These are phyloP conservation scores for Lecanosticta acicola DNA, from an alignment of 2,329 filamentous ascomycete species.

Conservation along the genomic window DNA sequence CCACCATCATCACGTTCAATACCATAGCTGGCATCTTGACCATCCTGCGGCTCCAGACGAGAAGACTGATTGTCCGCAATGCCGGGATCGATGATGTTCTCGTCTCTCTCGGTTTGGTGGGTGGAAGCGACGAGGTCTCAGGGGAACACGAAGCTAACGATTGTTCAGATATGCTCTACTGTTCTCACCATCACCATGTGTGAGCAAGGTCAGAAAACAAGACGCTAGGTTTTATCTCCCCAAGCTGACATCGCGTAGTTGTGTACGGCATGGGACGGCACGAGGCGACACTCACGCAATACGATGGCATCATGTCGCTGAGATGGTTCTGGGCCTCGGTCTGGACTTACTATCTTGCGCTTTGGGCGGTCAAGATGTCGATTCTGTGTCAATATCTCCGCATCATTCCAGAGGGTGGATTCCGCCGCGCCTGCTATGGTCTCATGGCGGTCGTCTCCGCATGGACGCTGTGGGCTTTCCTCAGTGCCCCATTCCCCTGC, in stretches of 20 bases:
- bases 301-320: slow-evolving; percentile 7
- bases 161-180: slow-evolving; percentile 9
- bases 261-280: slow-evolving; percentile 18
- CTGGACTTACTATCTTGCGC: slow-evolving; percentile 13
- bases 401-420: slow-evolving; percentile 15
- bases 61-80: slow-evolving; percentile 10
- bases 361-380: slow-evolving; percentile 19
- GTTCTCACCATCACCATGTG: slow-evolving; percentile 13
- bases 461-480: slow-evolving; percentile 24
- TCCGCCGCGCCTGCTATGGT: slow-evolving; percentile 12
- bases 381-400: slow-evolving; percentile 22
- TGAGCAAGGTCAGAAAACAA: slow-evolving; percentile 8
- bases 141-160: slow-evolving; percentile 1
- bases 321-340: slow-evolving; percentile 16
- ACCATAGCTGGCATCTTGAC: slow-evolving; percentile 9
- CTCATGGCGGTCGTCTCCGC: slow-evolving; percentile 22
- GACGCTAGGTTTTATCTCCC: too few relatives aligned
- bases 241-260: slow-evolving; percentile 8
- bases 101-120: slow-evolving; percentile 11
- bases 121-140: background rate
- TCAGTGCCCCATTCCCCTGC: slow-evolving; percentile 27
- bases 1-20: slow-evolving; percentile 8
- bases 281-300: slow-evolving; percentile 3
- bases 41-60: slow-evolving; percentile 7
- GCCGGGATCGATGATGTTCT: slow-evolving; percentile 16